These are phyloP conservation scores for Calycina marina DNA, from an alignment of 2,329 filamentous ascomycete genomes.

Conservation along the genomic window DNA sequence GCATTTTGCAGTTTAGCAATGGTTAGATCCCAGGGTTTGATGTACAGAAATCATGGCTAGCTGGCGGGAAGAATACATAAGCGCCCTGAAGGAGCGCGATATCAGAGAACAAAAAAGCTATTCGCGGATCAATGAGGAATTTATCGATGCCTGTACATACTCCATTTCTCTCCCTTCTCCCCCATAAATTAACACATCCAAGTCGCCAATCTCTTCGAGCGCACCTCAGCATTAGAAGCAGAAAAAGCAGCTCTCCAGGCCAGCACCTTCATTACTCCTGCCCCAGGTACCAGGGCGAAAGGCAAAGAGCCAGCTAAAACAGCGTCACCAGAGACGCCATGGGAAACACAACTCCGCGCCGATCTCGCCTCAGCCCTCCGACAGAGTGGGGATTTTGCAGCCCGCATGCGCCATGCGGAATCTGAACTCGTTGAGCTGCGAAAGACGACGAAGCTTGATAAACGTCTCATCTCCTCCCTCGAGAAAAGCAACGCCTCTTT, in stretches of 20 bases:
- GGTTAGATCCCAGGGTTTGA: too few species aligned
- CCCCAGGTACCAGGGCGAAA: constrained; percentile 20
- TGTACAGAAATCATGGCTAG: constrained; percentile 16
- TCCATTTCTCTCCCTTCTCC: constrained; percentile 1
- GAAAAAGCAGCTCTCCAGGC: constrained; percentile 34
- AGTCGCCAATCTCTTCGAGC: constrained; percentile 55
- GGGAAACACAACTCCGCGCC: constrained; percentile 38
- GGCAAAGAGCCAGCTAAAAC: constrained; percentile 16
- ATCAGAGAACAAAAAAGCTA: constrained; percentile 49
- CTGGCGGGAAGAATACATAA: constrained; percentile 72
- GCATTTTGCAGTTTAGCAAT: too few species aligned
- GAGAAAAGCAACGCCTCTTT: constrained; percentile 47
- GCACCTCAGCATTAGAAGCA: constrained; percentile 47
- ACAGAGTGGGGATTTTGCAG: constrained; percentile 53
- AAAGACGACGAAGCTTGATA: constrained; percentile 42
- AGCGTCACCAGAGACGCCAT: constrained; percentile 16
- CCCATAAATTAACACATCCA: constrained; percentile 6
- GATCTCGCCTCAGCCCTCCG: constrained; percentile 68
- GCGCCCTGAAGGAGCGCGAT: constrained; percentile 58
- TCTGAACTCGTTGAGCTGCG: constrained; percentile 51
- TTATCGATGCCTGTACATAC: constrained; percentile 64
- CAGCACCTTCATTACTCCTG: constrained; percentile 7
- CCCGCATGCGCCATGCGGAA: constrained; percentile 45
- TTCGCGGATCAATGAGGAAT: constrained; percentile 41
- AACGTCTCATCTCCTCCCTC: constrained; percentile 44